Evolutionary conservation across 2,329 filamentous ascomycete species (phyloP).

Genomic region (Hansfordia pulvinata): DNA sequence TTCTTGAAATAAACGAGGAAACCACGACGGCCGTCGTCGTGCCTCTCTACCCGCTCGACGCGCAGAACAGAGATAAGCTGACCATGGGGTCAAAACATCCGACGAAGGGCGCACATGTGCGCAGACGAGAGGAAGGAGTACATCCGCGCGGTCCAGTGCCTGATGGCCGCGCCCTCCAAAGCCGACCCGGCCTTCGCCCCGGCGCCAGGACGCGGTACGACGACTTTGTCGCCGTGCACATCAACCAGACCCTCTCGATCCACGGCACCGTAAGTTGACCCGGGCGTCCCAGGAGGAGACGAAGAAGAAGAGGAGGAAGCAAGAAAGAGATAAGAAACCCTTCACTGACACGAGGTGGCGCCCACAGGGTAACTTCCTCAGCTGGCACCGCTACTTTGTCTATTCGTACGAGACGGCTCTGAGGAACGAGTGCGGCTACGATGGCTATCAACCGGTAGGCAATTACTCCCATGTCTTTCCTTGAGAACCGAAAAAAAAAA

Average conservation of each 20-base stretch:
- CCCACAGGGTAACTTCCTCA: slow-evolving; percentile 9
- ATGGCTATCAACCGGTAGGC: slow-evolving; percentile 11
- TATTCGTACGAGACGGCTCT: slow-evolving; percentile 13
- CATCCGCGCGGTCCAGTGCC: slow-evolving; percentile 13
- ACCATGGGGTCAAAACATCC: too few species aligned
- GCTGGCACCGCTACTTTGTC: slow-evolving; percentile 15
- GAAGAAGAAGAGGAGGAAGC: neutral
- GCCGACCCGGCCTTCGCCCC: slow-evolving; percentile 8
- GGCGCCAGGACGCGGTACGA: slow-evolving; percentile 16
- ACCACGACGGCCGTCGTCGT: too few species aligned
- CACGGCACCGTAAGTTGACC: slow-evolving; percentile 11
- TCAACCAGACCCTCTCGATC: slow-evolving; percentile 13
- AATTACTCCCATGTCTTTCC: too few species aligned
- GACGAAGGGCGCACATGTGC: neutral
- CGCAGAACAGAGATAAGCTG: too few species aligned
- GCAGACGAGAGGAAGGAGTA: slow-evolving; percentile 8
- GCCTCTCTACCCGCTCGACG: too few species aligned
- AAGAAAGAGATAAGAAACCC: too few species aligned
- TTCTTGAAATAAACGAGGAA: too few species aligned
- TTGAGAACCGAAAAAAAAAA: too few species aligned
- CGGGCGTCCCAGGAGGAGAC: too few species aligned
- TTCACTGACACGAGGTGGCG: too few species aligned
- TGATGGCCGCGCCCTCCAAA: slow-evolving; percentile 10
- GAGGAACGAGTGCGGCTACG: slow-evolving; percentile 15
- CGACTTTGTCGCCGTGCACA: slow-evolving; percentile 18